A percentile compares a stretch with the other conserved stretches of the same genome.
Conservation (phyloP, 345 rosid species). For the Populus ilicifolia region DNA sequence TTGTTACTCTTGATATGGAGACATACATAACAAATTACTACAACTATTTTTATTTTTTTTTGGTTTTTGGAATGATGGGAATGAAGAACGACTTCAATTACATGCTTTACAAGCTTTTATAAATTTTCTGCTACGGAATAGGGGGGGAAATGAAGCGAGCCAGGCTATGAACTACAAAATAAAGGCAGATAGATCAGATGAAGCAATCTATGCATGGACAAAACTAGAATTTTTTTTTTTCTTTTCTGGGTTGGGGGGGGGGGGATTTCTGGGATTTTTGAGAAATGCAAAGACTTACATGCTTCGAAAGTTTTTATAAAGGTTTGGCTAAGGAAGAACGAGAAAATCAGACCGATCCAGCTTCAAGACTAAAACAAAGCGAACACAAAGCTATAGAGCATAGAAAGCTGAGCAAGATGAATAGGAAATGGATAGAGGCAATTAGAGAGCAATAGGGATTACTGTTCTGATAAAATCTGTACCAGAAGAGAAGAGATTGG, state of each 20-base stretch:
- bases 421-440: not conserved
- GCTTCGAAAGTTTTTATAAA: slow-evolving; percentile 26
- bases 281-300: slow-evolving; percentile 21
- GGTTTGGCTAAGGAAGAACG: slow-evolving; percentile 17
- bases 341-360: slow-evolving; percentile 21
- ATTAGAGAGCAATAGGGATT: not conserved
- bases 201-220: slow-evolving; percentile 13
- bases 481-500: not conserved
- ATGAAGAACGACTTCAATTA: slow-evolving; percentile 18
- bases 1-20: not conserved
- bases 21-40: not conserved
- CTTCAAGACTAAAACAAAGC: not conserved
- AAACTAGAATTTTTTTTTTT: not conserved
- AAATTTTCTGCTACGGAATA: slow-evolving; percentile 45
- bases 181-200: not conserved
- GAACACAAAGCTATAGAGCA: not conserved
- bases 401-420: not conserved
- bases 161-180: slow-evolving; percentile 22
- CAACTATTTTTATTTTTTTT: slow-evolving; percentile 11
- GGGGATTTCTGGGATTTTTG: not conserved
- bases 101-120: slow-evolving; percentile 57
- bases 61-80: not conserved
- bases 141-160: slow-evolving; percentile 21
- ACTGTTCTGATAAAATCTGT: no score
- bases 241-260: not conserved